Base-by-base conservation (phyloP, 495 filamentous ascomycete species). In the Podospora bellae-mahoneyi region DNA sequence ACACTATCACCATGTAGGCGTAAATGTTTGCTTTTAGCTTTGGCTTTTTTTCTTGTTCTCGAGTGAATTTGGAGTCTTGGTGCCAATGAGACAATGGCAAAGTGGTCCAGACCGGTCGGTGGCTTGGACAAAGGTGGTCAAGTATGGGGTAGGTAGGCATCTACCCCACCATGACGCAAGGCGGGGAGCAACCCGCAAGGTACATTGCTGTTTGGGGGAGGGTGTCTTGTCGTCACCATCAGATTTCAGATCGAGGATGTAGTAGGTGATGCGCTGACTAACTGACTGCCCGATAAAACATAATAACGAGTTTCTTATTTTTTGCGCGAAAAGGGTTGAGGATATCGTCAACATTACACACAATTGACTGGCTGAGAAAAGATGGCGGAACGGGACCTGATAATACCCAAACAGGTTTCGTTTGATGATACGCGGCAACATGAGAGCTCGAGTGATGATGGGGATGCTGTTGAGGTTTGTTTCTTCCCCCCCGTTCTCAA, bases 381-480 rank as follows among this genome's bases (percentile, higher is more conserved):
- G 30, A 32, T 48, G 39, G 39, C 39, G 13, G 39, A 48, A 48
- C 7, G 13, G 39, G 39, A 48, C 13, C 15, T 63, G 3, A 23
- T 23, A 23, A 0, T 23, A 23, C 1, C 65, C 3, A 62, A 67
- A 28, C 32, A 19, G 10, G 64, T 67, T 27, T 39, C 67, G 3
- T 65, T 59, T 23, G 70, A 73, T 48, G 39, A 48, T 10, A 10
- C 6, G 5, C 6, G 39, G 39, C 9, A 48, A 10, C 6, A 48
- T 48, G 39, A 48, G 39, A 48, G 39, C 9, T 48, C 39, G 39
- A 48, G 39, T 48, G 81, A 84, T 58, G 67, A 84, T 59, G 66
- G 60, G 2, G 73, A 71, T 32, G 74, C 77, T 23, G 77, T 84
- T 64, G 82, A 83, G 75, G 82, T 83, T 72, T 54, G 28, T 48